Evolutionary conservation across 2,329 filamentous ascomycete genomes (phyloP).

Genomic region (Sclerotinia spermophila): DNA sequence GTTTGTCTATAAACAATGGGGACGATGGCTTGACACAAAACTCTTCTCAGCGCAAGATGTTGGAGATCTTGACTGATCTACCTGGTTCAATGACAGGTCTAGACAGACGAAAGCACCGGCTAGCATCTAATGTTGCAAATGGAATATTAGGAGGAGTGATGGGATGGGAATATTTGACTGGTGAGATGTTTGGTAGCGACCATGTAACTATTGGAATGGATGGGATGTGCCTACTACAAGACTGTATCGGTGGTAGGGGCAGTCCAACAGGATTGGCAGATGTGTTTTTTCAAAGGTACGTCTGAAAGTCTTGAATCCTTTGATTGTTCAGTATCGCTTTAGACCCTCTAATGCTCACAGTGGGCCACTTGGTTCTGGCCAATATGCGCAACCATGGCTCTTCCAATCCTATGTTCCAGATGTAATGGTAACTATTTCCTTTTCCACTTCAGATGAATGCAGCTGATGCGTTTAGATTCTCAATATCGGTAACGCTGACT

Average conservation of each 20-base stretch:
- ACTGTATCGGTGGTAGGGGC: slow-evolving; percentile 37
- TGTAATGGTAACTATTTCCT: slow-evolving; percentile 32
- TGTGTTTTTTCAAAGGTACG: slow-evolving; percentile 33
- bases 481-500: slow-evolving; percentile 37
- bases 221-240: slow-evolving; percentile 38
- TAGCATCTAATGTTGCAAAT: slow-evolving; percentile 18
- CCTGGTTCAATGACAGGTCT: slow-evolving; percentile 28
- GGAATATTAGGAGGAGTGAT: slow-evolving; percentile 30
- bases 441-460: background rate
- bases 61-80: slow-evolving; percentile 37
- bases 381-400: slow-evolving; percentile 38
- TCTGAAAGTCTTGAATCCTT: slow-evolving; percentile 22
- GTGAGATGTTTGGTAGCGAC: slow-evolving; percentile 39
- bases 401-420: slow-evolving; percentile 38
- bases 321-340: background rate
- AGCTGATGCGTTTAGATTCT: slow-evolving; percentile 30
- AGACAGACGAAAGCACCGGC: slow-evolving; percentile 16
- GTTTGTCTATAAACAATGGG: background rate
- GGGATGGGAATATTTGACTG: slow-evolving; percentile 39
- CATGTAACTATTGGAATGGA: slow-evolving; percentile 37
- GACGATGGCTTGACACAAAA: background rate
- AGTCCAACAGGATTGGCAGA: slow-evolving; percentile 30
- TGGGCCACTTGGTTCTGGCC: slow-evolving; percentile 33
- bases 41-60: slow-evolving; percentile 24
- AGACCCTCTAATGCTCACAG: slow-evolving; percentile 20